A percentile compares a stretch with the other conserved stretches of the same genome.
phyloP scores from a whole-genome alignment of 2,329 filamentous ascomycete species.

The Nigrospora sphaerica region DNA sequence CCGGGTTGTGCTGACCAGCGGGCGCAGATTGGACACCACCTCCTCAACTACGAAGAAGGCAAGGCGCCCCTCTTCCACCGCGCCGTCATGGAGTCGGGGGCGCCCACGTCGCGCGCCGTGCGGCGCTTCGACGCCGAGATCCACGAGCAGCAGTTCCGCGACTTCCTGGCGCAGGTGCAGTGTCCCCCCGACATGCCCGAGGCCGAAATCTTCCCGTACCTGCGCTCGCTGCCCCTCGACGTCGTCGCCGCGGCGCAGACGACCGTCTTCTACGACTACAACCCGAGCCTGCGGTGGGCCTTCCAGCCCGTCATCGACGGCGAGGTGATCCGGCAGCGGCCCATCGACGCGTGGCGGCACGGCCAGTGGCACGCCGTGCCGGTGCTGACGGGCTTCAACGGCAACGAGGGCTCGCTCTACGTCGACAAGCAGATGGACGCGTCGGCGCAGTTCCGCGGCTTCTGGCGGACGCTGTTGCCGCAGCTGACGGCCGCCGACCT shows the following conservation, averaged over 20 bases:
- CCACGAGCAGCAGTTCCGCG: conserved; percentile 41
- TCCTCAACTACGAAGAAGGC: conserved; percentile 34
- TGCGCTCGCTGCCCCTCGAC: conserved; percentile 27
- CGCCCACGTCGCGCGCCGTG: conserved; percentile 30
- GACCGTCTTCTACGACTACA: conserved; percentile 24
- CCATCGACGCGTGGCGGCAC: conserved; percentile 15
- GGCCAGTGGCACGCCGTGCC: conserved; percentile 23
- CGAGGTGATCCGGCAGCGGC: conserved; percentile 17
- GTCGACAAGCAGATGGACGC: conserved; percentile 27
- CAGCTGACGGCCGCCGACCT: conserved; percentile 27
- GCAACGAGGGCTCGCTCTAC: conserved; percentile 35
- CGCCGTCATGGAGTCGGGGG: conserved; percentile 31
- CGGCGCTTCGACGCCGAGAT: conserved; percentile 32
- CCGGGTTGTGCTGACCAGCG: background rate
- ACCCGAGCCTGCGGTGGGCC: conserved; percentile 30
- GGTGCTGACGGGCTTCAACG: conserved; percentile 34
- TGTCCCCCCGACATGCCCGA: conserved; percentile 35
- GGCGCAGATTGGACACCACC: conserved; percentile 46
- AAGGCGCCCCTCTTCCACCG: conserved; percentile 24
- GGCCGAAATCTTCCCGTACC: conserved; percentile 34
- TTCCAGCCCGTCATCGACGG: conserved; percentile 48
- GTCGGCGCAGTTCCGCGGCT: conserved; percentile 25
- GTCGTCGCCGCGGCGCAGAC: conserved; percentile 24
- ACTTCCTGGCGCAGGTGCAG: conserved; percentile 37
- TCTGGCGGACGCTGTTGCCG: conserved; percentile 31